Base-by-base conservation (phyloP, 140 eudicot species). In the Erigeron philadelphicus region DNA sequence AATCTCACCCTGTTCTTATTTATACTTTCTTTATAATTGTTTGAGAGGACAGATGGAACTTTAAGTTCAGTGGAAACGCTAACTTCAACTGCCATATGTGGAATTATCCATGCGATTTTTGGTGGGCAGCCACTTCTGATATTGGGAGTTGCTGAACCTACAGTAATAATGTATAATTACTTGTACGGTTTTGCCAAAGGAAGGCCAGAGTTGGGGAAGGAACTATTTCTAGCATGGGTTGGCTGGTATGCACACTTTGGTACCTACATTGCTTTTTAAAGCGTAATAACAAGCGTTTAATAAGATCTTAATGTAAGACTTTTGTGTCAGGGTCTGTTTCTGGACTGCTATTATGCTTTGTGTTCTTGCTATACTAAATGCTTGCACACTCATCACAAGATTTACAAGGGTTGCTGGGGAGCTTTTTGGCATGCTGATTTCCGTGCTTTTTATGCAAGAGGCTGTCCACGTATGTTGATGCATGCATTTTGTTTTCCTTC, bases 61-160 rank as follows among this genome's bases (percentile, higher is more conserved):
- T 80, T 93, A 75, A 85, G 98, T 76, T 84, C 95, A 17, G 84
- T 85, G 4, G 96, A 93, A 83, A 82, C 98, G 18, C 84, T 93
- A 16, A 74, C 81, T 76, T 93, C 98, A 3, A 93, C 98, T 38
- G 95, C 98, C 17, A 86, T 93, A 0, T 93, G 98, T 59, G 98
- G 98, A 74, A 74, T 89, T 40, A 85, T 93, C 17, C 98, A 93
- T 16, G 62, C 98, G 6, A 81, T 93, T 11, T 77, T 89, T 46
- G 98, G 98, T 41, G 98, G 96, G 63, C 98, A 93, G 62, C 98
- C 98, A 66, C 77, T 93, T 21, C 46, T 93, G 82, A 93, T 93
- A 52, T 54, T 93, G 72, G 98, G 98, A 64, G 95, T 93, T 68
- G 96, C 98, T 8, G 98, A 93, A 77, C 98, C 98, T 0, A 89